Evolutionary conservation across 2,329 filamentous ascomycete genomes (phyloP).

Genomic region (Fusarium sp.): DNA sequence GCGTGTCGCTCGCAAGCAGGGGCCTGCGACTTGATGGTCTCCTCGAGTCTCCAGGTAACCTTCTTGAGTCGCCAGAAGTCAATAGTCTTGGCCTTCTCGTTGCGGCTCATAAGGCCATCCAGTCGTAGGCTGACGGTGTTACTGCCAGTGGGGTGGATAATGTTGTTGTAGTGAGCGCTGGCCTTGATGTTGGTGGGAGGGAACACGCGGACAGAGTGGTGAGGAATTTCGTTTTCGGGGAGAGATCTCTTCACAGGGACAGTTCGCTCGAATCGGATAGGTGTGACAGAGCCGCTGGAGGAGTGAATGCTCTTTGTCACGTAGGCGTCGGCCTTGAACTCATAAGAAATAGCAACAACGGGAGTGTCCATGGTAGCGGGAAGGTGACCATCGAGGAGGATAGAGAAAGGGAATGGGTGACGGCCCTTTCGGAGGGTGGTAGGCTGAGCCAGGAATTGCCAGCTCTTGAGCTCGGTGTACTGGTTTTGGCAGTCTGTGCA

Average conservation of each 20-base stretch:
- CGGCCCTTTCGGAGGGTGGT: slow-evolving; percentile 62
- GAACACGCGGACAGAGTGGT: slow-evolving; percentile 93
- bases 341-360: slow-evolving; percentile 80
- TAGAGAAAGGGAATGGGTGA: slow-evolving; percentile 90
- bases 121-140: slow-evolving; percentile 84
- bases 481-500: slow-evolving; percentile 81
- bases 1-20: slow-evolving; percentile 83
- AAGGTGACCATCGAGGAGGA: slow-evolving; percentile 85
- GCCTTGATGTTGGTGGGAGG: slow-evolving; percentile 94
- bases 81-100: slow-evolving; percentile 76
- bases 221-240: slow-evolving; percentile 77
- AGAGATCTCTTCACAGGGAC: slow-evolving; percentile 84
- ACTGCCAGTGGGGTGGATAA: slow-evolving; percentile 86
- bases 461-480: slow-evolving; percentile 78
- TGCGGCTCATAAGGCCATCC: slow-evolving; percentile 82
- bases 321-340: slow-evolving; percentile 75
- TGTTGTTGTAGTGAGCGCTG: slow-evolving; percentile 81
- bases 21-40: slow-evolving; percentile 82
- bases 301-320: slow-evolving; percentile 65
- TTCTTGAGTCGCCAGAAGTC: slow-evolving; percentile 89
- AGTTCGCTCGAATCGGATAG: slow-evolving; percentile 71
- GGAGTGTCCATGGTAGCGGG: slow-evolving; percentile 83
- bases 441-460: slow-evolving; percentile 76
- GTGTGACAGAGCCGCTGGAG: slow-evolving; percentile 53
- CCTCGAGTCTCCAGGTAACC: slow-evolving; percentile 92